Percentiles rank a stretch among this genome's conserved stretches.
Conservation (phyloP, 345 rosid genomes). For the Salix caprea region DNA sequence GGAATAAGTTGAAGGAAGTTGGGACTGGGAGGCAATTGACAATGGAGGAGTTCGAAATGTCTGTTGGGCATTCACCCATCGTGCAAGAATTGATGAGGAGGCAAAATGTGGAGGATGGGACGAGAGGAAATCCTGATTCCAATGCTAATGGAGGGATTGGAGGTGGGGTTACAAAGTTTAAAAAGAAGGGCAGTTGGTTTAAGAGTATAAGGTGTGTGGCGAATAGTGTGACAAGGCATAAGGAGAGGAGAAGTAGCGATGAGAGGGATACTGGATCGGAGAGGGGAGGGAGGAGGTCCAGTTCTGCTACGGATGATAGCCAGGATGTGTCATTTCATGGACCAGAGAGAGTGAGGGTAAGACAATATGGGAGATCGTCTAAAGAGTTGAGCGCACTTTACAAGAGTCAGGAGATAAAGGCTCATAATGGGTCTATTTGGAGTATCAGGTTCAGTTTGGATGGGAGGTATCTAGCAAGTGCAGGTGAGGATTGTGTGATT, state of each 20-base stretch:
- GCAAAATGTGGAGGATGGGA: constrained; percentile 77
- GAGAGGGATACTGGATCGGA: constrained; percentile 88
- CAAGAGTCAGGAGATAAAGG: constrained; percentile 91
- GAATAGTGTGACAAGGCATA: constrained; percentile 49
- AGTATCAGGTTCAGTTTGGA: constrained; percentile 91
- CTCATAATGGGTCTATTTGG: constrained; percentile 92
- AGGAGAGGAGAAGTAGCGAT: constrained; percentile 85
- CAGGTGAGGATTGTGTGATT: constrained; percentile 89
- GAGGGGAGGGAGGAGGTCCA: constrained; percentile 84
- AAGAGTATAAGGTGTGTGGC: constrained; percentile 76
- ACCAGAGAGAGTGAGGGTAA: constrained; percentile 78
- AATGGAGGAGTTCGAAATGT: constrained; percentile 85
- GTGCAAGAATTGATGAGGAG: constrained; percentile 96
- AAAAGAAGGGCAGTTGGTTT: constrained; percentile 81
- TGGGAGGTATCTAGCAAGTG: constrained; percentile 92
- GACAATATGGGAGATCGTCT: constrained; percentile 72
- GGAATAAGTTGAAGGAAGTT: constrained; percentile 79
- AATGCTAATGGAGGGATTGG: constrained; percentile 30
- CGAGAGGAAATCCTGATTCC: constrained; percentile 39
- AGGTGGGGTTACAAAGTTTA: constrained; percentile 41
- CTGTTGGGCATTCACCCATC: constrained; percentile 88
- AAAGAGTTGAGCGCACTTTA: constrained; percentile 80
- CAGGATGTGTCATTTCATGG: constrained; percentile 85
- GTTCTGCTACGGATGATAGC: constrained; percentile 94
- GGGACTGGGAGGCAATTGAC: constrained; percentile 88